Evolutionary conservation across 2,329 filamentous ascomycete genomes (phyloP), one percentile per base, ranked within the genome.

Genomic region (Ascocoryne sarcoides): DNA sequence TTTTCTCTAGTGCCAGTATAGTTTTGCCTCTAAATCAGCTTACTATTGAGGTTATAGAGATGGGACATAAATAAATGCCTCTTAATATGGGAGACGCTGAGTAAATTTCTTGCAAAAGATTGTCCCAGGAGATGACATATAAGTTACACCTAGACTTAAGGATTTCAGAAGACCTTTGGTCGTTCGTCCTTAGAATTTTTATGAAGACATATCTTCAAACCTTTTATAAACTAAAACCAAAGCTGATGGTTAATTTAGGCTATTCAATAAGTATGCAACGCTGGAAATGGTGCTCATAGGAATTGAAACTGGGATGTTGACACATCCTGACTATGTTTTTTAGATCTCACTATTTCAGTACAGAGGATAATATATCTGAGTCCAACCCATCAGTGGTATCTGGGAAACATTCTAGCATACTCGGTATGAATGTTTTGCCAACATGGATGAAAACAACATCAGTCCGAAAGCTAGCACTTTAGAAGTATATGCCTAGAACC

Each of bases 71-170:
- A 45, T 49, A n/a, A 46, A 40, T 23, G 32, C 5, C 4, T 15
- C n/a, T 14, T 37, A 41, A 30, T 56, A 60, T 32, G 57, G 57
- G 28, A 60, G 55, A 41, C 54, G 58, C 51, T 48, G 50, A 46
- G 49, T 52, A 32, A 54, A 50, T 16, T 46, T 60, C 10, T 36
- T 60, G n/a, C 46, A 54, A 21, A 50, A 50, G 40, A 44, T 57
- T 43, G 57, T 55, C 15, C 40, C 54, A 14, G 42, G 46, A 36
- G 53, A 56, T 43, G 53, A 60, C 39, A 53, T 60, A 30, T 58
- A 59, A 44, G 42, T 60, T 37, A 55, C 54, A 36, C 48, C 43
- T 42, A 45, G 58, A 42, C 47, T 45, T 19, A 42, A 44, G 30
- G 46, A 44, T 39, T 41, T 42, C 10, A 15, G 43, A 9, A 43